Evolutionary conservation across 2,329 filamentous ascomycete species (phyloP).

Genomic region (Hypoxylon sp.): DNA sequence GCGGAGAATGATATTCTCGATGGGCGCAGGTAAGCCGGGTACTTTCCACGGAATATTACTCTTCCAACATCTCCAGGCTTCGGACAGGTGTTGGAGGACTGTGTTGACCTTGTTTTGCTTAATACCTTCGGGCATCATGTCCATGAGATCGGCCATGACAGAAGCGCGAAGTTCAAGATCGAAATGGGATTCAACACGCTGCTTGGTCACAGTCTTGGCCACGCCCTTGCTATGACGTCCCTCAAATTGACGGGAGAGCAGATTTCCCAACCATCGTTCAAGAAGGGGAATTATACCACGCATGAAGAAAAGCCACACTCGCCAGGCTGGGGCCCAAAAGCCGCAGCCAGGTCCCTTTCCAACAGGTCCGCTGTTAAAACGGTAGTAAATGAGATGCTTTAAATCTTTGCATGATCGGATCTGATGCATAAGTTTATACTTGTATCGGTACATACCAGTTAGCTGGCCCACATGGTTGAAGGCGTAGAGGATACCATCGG

Average conservation of each 20-base stretch:
- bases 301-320: slow-evolving; percentile 99
- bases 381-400: slow-evolving; percentile 99
- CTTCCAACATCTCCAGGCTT: slow-evolving; percentile 99
- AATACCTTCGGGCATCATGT: slow-evolving; percentile 99
- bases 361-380: slow-evolving; percentile 96
- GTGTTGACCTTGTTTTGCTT: slow-evolving; percentile 99
- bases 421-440: slow-evolving; percentile 99
- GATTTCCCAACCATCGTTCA: slow-evolving; percentile 96
- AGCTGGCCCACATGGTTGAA: slow-evolving; percentile 99
- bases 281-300: slow-evolving; percentile 96
- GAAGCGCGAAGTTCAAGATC: slow-evolving; percentile 96
- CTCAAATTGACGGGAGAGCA: slow-evolving; percentile 97
- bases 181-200: slow-evolving; percentile 98
- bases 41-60: slow-evolving; percentile 99
- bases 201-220: slow-evolving; percentile 98
- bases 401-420: slow-evolving; percentile 99
- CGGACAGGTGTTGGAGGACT: slow-evolving; percentile 94
- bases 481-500: slow-evolving; percentile 98
- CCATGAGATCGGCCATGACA: slow-evolving; percentile 98
- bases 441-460: slow-evolving; percentile 99
- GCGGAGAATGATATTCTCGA: slow-evolving; percentile 97
- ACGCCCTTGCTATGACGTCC: slow-evolving; percentile 99
- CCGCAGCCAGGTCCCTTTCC: slow-evolving; percentile 98
- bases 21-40: slow-evolving; percentile 92
- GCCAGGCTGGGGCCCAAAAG: slow-evolving; percentile 99